A percentile compares a stretch with the other conserved stretches of the same genome.
phyloP scores from a whole-genome alignment of 2,329 filamentous ascomycete species.

The Pseudocercospora musae region DNA sequence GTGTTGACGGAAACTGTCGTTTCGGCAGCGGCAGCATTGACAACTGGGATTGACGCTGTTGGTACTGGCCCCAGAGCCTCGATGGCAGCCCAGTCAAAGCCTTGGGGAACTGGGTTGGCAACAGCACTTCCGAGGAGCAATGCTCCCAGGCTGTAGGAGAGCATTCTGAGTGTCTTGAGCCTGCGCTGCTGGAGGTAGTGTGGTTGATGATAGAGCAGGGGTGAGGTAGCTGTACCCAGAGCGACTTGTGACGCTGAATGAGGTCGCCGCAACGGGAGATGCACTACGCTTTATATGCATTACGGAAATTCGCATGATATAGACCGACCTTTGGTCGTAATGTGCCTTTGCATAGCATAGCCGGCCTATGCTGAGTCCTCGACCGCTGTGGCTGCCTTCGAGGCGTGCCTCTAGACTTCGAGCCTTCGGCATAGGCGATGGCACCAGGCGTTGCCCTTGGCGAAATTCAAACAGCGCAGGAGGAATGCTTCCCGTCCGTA shows the following conservation, averaged over 20 bases:
- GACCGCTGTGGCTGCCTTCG: not conserved
- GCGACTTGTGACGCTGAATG: too few relatives aligned
- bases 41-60: constrained; percentile 17
- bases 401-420: not conserved
- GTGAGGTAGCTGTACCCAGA: too few relatives aligned
- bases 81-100: constrained; percentile 23
- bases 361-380: not conserved
- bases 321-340: not conserved
- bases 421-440: not conserved
- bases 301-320: not conserved
- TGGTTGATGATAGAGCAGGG: too few relatives aligned
- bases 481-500: not conserved
- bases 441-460: not conserved
- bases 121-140: constrained; percentile 23
- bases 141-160: constrained; percentile 13
- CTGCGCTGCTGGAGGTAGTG: too few relatives aligned
- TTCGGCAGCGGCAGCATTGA: constrained; percentile 17
- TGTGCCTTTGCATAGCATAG: not conserved
- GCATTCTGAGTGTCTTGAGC: constrained; percentile 10
- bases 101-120: constrained; percentile 24
- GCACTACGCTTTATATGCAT: too few relatives aligned
- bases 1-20: constrained; percentile 18
- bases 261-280: too few relatives aligned
- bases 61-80: constrained; percentile 15
- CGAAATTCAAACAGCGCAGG: not conserved